Evolutionary conservation across 306 rosid genomes (phyloP).

Genomic region (Trichosanthes cucumerina): DNA sequence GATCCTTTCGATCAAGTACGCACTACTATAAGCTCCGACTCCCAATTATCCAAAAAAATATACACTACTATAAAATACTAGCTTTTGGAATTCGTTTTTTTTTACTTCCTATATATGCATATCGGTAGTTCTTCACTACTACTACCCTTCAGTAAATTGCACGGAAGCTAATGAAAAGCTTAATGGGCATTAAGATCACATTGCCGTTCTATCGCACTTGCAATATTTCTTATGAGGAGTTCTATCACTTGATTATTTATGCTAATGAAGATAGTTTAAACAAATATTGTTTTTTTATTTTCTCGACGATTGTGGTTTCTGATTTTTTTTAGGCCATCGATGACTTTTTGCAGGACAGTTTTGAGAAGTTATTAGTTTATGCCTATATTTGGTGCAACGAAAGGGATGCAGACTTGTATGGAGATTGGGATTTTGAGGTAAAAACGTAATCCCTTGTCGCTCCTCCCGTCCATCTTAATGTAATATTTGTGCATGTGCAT

Average conservation of each 20-base stretch:
- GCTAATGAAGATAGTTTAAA: not conserved
- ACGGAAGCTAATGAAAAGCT: not conserved
- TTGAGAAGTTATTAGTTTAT: slow-evolving; percentile 33
- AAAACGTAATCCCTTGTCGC: not conserved
- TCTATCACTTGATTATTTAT: not conserved
- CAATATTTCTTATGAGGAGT: not conserved
- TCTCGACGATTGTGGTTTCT: not conserved
- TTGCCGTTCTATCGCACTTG: not conserved
- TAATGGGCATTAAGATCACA: not conserved
- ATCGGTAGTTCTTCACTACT: not conserved
- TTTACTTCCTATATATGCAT: not conserved
- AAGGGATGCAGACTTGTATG: slow-evolving; percentile 65
- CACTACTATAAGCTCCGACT: not conserved
- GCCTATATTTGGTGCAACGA: slow-evolving; percentile 66
- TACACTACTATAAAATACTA: not conserved
- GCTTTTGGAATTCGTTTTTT: not conserved
- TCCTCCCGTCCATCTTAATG: not conserved
- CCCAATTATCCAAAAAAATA: no score
- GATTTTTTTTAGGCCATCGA: no score
- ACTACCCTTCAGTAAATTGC: not conserved
- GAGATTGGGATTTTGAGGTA: slow-evolving; percentile 93
- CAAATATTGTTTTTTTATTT: not conserved
- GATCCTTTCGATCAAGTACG: not conserved
- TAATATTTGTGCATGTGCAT: not conserved
- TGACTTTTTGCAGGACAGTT: slow-evolving; percentile 41